Evolutionary conservation across 345 rosid genomes (phyloP).

Genomic region (Aquilaria sinensis): DNA sequence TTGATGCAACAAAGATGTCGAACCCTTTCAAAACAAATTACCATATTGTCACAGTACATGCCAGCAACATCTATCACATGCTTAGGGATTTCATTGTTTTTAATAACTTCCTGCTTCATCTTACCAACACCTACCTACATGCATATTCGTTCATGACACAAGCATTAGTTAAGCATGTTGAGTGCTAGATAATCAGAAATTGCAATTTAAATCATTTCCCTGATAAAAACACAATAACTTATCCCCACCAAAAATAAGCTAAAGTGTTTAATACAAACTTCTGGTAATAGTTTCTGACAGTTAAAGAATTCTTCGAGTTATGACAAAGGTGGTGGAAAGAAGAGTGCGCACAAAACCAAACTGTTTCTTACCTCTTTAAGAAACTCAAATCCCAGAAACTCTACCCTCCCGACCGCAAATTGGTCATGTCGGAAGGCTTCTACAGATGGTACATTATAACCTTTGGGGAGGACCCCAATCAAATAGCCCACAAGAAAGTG

Average conservation of each 20-base stretch:
- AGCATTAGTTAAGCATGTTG: not conserved
- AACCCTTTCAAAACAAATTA: no score
- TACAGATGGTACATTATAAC: conserved; percentile 29
- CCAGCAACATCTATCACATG: conserved; percentile 3
- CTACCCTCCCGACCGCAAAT: conserved; percentile 31
- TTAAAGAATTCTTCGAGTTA: not conserved
- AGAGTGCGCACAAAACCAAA: not conserved
- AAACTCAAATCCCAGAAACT: conserved; percentile 50
- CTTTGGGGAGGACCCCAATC: conserved; percentile 59
- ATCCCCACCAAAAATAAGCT: no score
- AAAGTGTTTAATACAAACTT: no score
- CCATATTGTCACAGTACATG: no score
- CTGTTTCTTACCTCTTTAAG: conserved; percentile 36
- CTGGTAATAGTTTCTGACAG: no score
- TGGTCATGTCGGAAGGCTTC: conserved; percentile 22
- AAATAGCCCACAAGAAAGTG: conserved; percentile 57
- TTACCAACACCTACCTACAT: conserved; percentile 12
- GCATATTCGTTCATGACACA: not conserved
- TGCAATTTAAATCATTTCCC: not conserved
- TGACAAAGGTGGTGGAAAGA: not conserved
- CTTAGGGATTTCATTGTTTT: not conserved
- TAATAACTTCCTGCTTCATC: conserved; percentile 3
- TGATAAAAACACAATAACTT: not conserved
- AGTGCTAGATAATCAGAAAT: not conserved
- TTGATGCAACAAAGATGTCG: not conserved